phyloP scores from a whole-genome alignment of 164 flowering plant genomes.

The Nymphaea colorata region DNA sequence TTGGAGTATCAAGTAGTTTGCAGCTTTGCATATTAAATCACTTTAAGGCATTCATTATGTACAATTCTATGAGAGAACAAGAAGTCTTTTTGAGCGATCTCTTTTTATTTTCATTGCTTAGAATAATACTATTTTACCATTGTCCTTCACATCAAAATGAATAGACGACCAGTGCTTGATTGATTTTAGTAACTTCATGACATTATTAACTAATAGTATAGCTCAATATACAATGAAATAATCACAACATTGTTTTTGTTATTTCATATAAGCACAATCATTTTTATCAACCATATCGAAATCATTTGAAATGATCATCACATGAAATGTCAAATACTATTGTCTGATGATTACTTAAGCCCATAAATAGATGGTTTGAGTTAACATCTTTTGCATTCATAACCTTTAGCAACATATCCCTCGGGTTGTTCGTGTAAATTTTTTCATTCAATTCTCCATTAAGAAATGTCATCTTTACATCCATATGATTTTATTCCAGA shows the following conservation, averaged over 20 bases:
- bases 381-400: too few species aligned
- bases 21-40: conserved; percentile 1
- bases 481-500: background rate
- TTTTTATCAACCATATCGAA: background rate
- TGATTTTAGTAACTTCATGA: background rate
- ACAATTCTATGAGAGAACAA: background rate
- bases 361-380: too few species aligned
- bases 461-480: background rate
- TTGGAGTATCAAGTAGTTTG: conserved; percentile 1
- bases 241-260: background rate
- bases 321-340: background rate
- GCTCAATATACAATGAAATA: conserved; percentile 2
- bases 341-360: background rate
- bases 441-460: background rate
- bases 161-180: background rate
- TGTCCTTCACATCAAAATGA: background rate
- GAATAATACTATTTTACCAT: background rate
- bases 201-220: background rate
- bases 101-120: background rate
- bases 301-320: background rate
- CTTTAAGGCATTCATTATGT: background rate
- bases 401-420: background rate
- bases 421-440: background rate
- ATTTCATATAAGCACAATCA: background rate
- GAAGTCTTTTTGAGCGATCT: background rate